These are phyloP conservation scores for Melanomma pulvis-pyrius DNA, from an alignment of 495 filamentous ascomycete species.

Conservation along the genomic window DNA sequence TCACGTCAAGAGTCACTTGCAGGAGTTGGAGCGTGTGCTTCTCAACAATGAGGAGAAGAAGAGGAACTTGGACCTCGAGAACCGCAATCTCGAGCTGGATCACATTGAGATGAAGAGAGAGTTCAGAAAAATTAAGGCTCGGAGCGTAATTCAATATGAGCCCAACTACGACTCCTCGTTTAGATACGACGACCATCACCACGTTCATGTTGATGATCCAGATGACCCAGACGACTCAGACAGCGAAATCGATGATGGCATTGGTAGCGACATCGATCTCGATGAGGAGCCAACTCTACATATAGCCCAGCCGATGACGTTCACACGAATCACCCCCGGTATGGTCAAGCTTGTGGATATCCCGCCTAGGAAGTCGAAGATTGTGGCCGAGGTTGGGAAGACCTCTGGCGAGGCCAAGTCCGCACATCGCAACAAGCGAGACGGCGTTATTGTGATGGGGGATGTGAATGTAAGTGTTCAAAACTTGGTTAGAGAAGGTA, in stretches of 20 bases:
- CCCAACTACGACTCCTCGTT: not conserved
- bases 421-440: not conserved
- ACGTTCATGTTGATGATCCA: not conserved
- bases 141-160: not conserved
- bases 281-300: conserved; percentile 1
- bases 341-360: conserved; percentile 5
- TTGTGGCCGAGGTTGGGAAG: not conserved
- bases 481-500: not conserved
- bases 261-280: not conserved
- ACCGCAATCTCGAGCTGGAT: not conserved
- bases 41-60: not conserved
- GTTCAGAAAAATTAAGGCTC: not conserved
- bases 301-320: not conserved
- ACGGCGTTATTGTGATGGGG: not conserved
- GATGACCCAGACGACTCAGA: not conserved
- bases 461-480: not conserved
- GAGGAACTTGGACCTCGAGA: not conserved
- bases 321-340: not conserved
- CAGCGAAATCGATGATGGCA: not conserved
- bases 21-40: not conserved
- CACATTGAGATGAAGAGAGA: not conserved
- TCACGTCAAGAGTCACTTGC: not conserved
- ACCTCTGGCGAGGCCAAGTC: not conserved
- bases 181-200: not conserved
- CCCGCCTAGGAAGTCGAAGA: not conserved